phyloP scores from a whole-genome alignment of 257 asterid species.

The Hygrophila difformis region DNA sequence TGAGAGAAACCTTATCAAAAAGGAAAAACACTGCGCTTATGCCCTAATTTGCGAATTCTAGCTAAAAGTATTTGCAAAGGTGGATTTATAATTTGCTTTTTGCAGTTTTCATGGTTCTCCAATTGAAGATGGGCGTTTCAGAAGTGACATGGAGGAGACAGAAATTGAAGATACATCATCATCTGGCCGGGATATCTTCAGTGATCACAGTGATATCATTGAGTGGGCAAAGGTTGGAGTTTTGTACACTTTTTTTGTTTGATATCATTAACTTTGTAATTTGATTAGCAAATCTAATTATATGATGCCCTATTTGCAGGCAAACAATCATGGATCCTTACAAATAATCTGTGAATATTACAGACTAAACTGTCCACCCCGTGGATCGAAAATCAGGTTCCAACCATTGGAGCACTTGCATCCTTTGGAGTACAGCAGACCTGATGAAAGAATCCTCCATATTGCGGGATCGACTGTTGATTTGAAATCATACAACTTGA shows the following conservation, averaged over 20 bases:
- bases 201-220: conserved; percentile 73
- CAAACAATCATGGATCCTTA: conserved; percentile 71
- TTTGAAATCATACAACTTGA: conserved; percentile 71
- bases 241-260: background rate
- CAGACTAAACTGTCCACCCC: conserved; percentile 51
- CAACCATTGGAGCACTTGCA: conserved; percentile 93
- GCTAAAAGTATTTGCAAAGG: too few relatives aligned
- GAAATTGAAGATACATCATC: conserved; percentile 84
- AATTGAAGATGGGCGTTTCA: conserved; percentile 60
- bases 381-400: conserved; percentile 72
- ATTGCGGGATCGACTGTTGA: conserved; percentile 81
- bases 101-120: conserved; percentile 84
- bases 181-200: conserved; percentile 77
- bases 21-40: background rate
- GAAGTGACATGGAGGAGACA: conserved; percentile 64
- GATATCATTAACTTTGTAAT: background rate
- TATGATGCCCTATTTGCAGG: conserved; percentile 34
- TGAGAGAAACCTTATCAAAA: background rate
- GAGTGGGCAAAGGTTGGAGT: conserved; percentile 92
- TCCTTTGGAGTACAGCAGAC: conserved; percentile 81
- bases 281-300: conserved; percentile 7
- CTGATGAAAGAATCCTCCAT: conserved; percentile 57
- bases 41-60: background rate
- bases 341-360: conserved; percentile 87
- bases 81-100: background rate